phyloP scores from a whole-genome alignment of 2,329 filamentous ascomycete species.

The Clonostachys rosea region DNA sequence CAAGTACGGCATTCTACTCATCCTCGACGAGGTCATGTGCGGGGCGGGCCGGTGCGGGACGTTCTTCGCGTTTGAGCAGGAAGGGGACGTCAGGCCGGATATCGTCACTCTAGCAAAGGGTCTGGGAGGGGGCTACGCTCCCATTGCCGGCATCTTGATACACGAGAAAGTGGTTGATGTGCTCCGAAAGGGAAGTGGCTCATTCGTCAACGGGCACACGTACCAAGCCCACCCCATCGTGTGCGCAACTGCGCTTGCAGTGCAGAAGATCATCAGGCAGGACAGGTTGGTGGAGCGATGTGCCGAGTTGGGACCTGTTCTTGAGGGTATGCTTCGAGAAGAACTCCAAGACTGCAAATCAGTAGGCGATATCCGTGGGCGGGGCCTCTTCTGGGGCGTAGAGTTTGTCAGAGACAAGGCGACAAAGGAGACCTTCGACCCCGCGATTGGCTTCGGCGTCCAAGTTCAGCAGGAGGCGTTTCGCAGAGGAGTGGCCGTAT shows the following conservation, averaged over 20 bases:
- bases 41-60: slow-evolving; percentile 59
- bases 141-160: slow-evolving; percentile 49
- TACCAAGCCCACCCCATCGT: slow-evolving; percentile 33
- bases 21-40: slow-evolving; percentile 64
- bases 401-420: slow-evolving; percentile 36
- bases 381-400: slow-evolving; percentile 39
- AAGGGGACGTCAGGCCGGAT: slow-evolving; percentile 35
- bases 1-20: slow-evolving; percentile 47
- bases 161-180: slow-evolving; percentile 41
- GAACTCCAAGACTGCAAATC: slow-evolving; percentile 19
- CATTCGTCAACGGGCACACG: slow-evolving; percentile 53
- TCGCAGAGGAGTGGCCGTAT: slow-evolving; percentile 38
- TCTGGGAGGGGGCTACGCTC: slow-evolving; percentile 49
- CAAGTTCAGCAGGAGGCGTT: slow-evolving; percentile 20
- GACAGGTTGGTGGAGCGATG: slow-evolving; percentile 25
- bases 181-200: slow-evolving; percentile 38
- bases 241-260: slow-evolving; percentile 28
- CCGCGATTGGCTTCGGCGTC: slow-evolving; percentile 13
- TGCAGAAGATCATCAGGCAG: slow-evolving; percentile 27
- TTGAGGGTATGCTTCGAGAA: slow-evolving; percentile 16
- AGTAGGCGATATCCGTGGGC: slow-evolving; percentile 32
- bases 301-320: slow-evolving; percentile 17
- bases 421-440: slow-evolving; percentile 27
- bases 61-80: slow-evolving; percentile 43
- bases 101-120: slow-evolving; percentile 56